Conservation (phyloP, 106 monocot species). For the Phalaenopsis equestris region DNA sequence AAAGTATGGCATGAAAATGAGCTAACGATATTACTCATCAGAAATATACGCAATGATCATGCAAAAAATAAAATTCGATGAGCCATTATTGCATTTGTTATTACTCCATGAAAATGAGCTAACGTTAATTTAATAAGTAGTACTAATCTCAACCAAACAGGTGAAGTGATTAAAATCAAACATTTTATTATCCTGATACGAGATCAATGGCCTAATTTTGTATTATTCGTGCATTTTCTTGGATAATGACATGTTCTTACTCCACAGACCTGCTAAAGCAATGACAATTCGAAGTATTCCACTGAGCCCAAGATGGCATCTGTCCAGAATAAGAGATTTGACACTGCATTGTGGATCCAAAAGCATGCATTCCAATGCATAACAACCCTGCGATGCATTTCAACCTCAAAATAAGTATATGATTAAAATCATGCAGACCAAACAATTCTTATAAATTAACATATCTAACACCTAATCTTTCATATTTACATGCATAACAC, state of each 20-base stretch:
- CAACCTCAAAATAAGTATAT: background rate
- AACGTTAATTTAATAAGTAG: background rate
- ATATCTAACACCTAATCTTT: too few relatives aligned
- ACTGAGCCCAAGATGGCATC: slow-evolving; percentile 54
- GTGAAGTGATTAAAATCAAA: background rate
- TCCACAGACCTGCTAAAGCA: slow-evolving; percentile 56
- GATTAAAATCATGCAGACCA: background rate
- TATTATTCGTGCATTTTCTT: background rate
- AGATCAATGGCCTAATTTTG: background rate
- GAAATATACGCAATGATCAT: background rate
- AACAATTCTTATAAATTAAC: too few relatives aligned
- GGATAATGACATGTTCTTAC: background rate
- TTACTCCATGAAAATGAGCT: background rate
- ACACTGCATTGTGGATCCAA: slow-evolving; percentile 46
- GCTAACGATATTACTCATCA: background rate
- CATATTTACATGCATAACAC: too few relatives aligned
- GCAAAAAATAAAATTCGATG: background rate
- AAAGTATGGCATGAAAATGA: background rate
- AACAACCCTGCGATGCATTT: slow-evolving; percentile 37
- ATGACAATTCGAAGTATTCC: slow-evolving; percentile 54
- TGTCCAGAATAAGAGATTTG: slow-evolving; percentile 49
- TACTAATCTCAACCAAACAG: background rate
- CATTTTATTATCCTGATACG: background rate
- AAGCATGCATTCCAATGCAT: slow-evolving; percentile 39
- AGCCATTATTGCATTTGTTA: background rate